phyloP scores from a whole-genome alignment of 2,329 filamentous ascomycete species.

The Fusarium abutilonis region DNA sequence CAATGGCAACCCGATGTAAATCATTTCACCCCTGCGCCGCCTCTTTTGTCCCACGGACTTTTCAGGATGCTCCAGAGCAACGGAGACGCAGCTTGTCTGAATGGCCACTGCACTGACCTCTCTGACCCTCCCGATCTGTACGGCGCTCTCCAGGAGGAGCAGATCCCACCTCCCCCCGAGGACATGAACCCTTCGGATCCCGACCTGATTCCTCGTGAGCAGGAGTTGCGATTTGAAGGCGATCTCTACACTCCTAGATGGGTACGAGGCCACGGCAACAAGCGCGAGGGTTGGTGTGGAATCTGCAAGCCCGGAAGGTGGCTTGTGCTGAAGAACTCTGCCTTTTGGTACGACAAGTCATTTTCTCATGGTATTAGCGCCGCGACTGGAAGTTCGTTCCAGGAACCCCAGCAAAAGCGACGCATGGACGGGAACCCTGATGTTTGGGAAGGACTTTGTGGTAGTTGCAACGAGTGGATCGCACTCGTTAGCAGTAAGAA shows the following conservation, averaged over 20 bases:
- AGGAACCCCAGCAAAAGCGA: conserved; percentile 77
- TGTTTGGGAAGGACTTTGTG: conserved; percentile 82
- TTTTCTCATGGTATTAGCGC: conserved; percentile 89
- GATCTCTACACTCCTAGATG: conserved; percentile 86
- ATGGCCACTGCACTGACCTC: conserved; percentile 76
- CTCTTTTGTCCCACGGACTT: conserved; percentile 74
- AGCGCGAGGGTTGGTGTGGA: conserved; percentile 89
- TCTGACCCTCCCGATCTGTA: conserved; percentile 82
- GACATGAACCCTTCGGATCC: conserved; percentile 84
- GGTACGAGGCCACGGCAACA: conserved; percentile 87
- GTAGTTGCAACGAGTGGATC: conserved; percentile 83
- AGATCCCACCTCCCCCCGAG: conserved; percentile 76
- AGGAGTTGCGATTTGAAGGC: conserved; percentile 80
- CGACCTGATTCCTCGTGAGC: conserved; percentile 79
- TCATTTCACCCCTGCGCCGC: conserved; percentile 68
- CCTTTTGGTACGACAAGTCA: conserved; percentile 93
- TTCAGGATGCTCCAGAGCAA: conserved; percentile 81
- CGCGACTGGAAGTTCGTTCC: conserved; percentile 80
- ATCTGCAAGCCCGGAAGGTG: conserved; percentile 87
- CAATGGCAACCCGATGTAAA: conserved; percentile 60
- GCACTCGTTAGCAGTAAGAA: conserved; percentile 86
- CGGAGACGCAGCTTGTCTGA: conserved; percentile 72
- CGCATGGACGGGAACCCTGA: conserved; percentile 83
- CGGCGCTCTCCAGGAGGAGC: conserved; percentile 77
- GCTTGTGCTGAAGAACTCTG: conserved; percentile 89